Percentiles rank a stretch among this genome's conserved stretches.
These are phyloP conservation scores for Solanum chacoense DNA, from an alignment of 305 asterid genomes.

Conservation along the genomic window DNA sequence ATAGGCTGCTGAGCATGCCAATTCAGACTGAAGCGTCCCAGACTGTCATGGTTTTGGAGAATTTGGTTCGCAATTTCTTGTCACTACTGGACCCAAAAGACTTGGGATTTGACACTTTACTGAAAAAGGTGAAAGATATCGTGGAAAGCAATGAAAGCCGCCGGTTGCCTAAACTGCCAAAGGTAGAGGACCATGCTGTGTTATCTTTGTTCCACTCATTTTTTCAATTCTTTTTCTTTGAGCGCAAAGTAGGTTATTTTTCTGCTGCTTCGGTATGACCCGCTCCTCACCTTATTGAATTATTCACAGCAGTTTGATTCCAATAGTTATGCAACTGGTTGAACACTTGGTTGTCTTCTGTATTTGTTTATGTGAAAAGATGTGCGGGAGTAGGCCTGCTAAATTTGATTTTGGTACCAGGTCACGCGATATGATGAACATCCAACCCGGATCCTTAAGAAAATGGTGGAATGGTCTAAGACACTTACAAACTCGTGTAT, in stretches of 20 bases:
- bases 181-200: background rate
- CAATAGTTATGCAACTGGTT: background rate
- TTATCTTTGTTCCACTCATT: background rate
- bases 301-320: background rate
- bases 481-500: background rate
- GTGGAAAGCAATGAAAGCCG: slow-evolving; percentile 13
- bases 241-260: background rate
- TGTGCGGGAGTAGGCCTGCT: background rate
- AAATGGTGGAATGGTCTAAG: background rate
- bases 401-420: background rate
- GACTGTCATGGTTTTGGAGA: slow-evolving; percentile 18
- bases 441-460: background rate
- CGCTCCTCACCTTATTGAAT: background rate
- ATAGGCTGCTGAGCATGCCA: slow-evolving; percentile 26
- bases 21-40: slow-evolving; percentile 9
- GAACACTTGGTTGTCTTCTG: background rate
- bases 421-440: background rate
- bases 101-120: slow-evolving; percentile 31
- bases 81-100: slow-evolving; percentile 43
- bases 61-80: slow-evolving; percentile 24
- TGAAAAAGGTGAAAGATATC: slow-evolving; percentile 39
- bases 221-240: background rate
- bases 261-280: background rate
- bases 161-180: slow-evolving; percentile 8
- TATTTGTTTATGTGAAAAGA: background rate